Evolutionary conservation across 2,329 filamentous ascomycete genomes (phyloP).

Genomic region (Exserohilum rostratum): DNA sequence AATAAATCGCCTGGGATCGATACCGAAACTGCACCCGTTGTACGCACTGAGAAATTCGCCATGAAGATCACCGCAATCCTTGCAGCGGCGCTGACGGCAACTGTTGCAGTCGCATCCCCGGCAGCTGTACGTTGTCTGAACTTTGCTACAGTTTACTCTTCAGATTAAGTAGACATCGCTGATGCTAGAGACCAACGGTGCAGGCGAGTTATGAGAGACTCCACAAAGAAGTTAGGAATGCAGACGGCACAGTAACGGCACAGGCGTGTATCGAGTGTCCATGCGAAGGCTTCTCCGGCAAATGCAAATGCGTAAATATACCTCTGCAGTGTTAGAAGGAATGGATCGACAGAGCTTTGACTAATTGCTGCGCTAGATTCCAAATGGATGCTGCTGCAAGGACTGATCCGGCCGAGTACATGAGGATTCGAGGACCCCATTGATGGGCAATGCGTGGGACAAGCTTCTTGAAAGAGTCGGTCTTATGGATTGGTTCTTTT

Average conservation of each 20-base stretch:
- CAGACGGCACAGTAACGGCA: conserved; percentile 11
- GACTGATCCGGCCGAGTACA: not conserved
- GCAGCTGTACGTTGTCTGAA: conserved; percentile 24
- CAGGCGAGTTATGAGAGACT: conserved; percentile 33
- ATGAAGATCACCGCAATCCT: conserved; percentile 39
- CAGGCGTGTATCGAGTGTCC: conserved; percentile 34
- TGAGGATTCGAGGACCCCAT: no score
- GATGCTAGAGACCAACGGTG: not conserved
- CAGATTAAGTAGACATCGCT: not conserved
- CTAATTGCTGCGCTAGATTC: conserved; percentile 20
- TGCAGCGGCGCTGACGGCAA: conserved; percentile 20
- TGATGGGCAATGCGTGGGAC: no score
- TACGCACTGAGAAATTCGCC: not conserved
- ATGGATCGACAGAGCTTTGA: not conserved
- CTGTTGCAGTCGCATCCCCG: conserved; percentile 31
- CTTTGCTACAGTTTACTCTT: not conserved
- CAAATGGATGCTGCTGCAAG: conserved; percentile 40
- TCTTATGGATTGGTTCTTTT: no score
- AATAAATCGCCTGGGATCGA: no score
- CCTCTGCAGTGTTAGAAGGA: not conserved
- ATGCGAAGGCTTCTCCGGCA: conserved; percentile 25
- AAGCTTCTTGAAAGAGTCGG: no score
- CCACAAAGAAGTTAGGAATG: conserved; percentile 22
- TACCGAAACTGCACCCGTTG: no score
- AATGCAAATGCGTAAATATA: conserved; percentile 36